Evolutionary conservation across 306 rosid genomes (phyloP), one percentile per base, ranked within the genome.

Genomic region (Quillaja saponaria): DNA sequence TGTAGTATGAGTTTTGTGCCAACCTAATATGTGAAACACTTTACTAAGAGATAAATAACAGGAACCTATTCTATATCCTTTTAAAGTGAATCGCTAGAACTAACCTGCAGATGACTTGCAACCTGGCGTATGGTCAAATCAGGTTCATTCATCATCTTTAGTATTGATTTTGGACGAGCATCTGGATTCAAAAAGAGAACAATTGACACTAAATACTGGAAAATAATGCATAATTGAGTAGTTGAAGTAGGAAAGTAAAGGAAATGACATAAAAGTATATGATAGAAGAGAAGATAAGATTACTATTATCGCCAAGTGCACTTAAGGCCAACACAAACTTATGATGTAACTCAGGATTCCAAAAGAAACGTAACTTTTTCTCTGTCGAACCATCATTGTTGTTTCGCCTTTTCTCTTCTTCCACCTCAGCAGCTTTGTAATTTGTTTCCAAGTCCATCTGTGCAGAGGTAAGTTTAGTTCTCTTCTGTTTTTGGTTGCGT

Each of bases 51-150:
- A 57, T 12, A 46, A 35, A 16, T 17, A 18, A 14, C 20, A 16
- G 18, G 13, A 57, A 46, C 7, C 14, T 7, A 4, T 28, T 10
- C 14, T 13, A 10, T 38, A 13, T 10, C 31, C 16, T 10, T 61
- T 55, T 19, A 17, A 33, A 48, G 47, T 57, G 14, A 62, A 41
- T 35, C 15, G 46, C 42, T 47, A 20, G 60, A 66, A 19, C 66
- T 56, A 73, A 85, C 90, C 95, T 83, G 87, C 12, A 76, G 68
- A 64, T 86, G 85, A 49, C 84, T 86, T 10, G 85, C 77, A 49
- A 83, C 76, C 19, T 86, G 89, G 55, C 73, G 75, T 13, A 35
- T n/a, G 7, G 90, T 76, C 49, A 83, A 38, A 31, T 42, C 6
- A 42, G 72, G 72, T 35, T 37, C 80, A 15, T 74, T 69, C 85